phyloP scores from a whole-genome alignment of 2,329 filamentous ascomycete species.

The Apiospora sp. region DNA sequence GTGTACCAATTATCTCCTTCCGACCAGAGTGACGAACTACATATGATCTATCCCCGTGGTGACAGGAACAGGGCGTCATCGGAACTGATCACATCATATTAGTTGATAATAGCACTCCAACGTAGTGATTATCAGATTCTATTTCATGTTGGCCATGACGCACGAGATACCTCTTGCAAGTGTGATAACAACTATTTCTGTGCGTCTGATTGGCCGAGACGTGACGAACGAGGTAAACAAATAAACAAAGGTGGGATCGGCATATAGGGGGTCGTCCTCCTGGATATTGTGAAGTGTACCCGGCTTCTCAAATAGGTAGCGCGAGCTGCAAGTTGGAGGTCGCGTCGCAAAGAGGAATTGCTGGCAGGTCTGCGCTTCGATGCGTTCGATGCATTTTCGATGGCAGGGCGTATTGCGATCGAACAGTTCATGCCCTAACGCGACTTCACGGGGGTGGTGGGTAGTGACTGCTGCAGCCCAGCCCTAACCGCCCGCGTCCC shows the following conservation, averaged over 20 bases:
- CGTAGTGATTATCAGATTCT: background rate
- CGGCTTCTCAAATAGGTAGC: background rate
- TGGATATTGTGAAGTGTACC: background rate
- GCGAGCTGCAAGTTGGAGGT: background rate
- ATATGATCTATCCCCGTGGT: background rate
- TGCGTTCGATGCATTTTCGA: conserved; percentile 5
- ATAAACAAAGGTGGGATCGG: conserved; percentile 15
- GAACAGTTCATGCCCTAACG: background rate
- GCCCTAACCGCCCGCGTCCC: background rate
- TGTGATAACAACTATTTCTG: background rate
- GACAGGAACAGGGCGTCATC: background rate
- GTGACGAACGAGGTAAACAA: background rate
- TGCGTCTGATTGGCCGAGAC: background rate
- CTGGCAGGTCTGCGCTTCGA: background rate
- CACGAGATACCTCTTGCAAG: background rate
- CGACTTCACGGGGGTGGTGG: background rate
- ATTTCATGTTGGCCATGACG: background rate
- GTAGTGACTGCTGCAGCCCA: background rate
- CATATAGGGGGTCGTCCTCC: background rate
- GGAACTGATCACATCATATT: background rate
- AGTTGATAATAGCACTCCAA: background rate
- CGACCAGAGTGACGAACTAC: background rate
- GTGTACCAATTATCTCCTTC: too few relatives aligned
- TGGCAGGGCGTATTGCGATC: background rate
- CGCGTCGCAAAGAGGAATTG: background rate